Conservation (phyloP, 306 rosid genomes). For the Prunus mongolica region DNA sequence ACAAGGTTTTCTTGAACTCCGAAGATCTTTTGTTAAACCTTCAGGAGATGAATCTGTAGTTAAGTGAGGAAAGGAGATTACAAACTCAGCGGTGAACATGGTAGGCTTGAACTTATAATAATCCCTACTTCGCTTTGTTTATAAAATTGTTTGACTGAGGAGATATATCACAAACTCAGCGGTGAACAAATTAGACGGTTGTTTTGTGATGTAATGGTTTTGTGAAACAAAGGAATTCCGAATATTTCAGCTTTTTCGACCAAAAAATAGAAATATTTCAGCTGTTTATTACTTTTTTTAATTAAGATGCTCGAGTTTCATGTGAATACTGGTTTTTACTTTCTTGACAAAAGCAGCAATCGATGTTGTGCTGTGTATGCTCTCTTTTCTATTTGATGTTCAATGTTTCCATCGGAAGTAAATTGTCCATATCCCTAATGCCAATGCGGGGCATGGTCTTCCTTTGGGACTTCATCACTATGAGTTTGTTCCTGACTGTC, state of each 20-base stretch:
- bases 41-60: conserved; percentile 52
- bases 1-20: conserved; percentile 63
- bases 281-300: neutral
- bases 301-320: neutral
- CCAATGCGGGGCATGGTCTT: too few relatives aligned
- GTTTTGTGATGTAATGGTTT: neutral
- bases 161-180: neutral
- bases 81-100: neutral
- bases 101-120: neutral
- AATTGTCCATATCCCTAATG: neutral
- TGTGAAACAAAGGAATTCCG: neutral
- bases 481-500: too few relatives aligned
- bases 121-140: neutral
- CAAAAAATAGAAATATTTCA: neutral
- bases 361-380: neutral
- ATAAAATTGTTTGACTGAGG: neutral
- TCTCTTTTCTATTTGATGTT: neutral
- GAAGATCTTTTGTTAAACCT: conserved; percentile 71
- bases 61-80: conserved; percentile 26
- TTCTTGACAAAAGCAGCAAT: neutral
- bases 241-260: neutral
- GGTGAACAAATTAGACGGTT: neutral
- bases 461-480: too few relatives aligned
- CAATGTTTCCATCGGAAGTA: neutral
- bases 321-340: neutral